Base-by-base conservation (phyloP, 2,329 filamentous ascomycete species). In the Arthrobotrys pseudoclavata region DNA sequence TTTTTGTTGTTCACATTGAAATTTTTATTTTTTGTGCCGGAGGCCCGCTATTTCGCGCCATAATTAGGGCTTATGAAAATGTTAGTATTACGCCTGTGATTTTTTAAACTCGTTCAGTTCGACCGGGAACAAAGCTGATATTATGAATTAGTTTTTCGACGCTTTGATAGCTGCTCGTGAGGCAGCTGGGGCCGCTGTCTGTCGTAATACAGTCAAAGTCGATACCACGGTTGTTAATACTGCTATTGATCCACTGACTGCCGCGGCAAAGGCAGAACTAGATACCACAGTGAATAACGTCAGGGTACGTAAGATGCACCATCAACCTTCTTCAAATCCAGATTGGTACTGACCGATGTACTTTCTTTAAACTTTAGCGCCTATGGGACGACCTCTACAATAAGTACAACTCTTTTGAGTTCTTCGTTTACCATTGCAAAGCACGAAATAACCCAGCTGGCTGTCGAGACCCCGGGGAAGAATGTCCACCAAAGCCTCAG, bases 361-460 rank as follows among this genome's bases (percentile, higher is more conserved):
- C 7, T 2, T 31, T 29, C 13, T 26, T 15, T 1, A 6, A 2
- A 24, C 4, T 24, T 29, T 20, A 74, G 62, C 57, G 42, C 13
- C 52, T 74, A 29, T 74, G 62, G 62, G 69, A 74, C 22, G 1
- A 7, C 13, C 10, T 1, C 15, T 6, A 12, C 10, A 67, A 74
- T 42, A 13, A 47, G 26, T 67, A 52, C 53, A 67, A 67, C 18
- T 67, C 69, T 0, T 55, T 74, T 31, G n/a, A 74, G 10, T 74
- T 74, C 42, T 74, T 67, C 45, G 53, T 74, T 1, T 74, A 53
- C 62, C 29, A 40, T 15, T 74, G 69, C 45, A 74, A 74, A 53
- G 26, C 42, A 0, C 66, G 69, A 4, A 29, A 45, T 42, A 68
- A 74, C 26, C 22, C 48, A 26, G 7, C 34, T 4, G 15, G 6